Evolutionary conservation across 2,329 filamentous ascomycete genomes (phyloP).

Genomic region (Orbilia quercus): DNA sequence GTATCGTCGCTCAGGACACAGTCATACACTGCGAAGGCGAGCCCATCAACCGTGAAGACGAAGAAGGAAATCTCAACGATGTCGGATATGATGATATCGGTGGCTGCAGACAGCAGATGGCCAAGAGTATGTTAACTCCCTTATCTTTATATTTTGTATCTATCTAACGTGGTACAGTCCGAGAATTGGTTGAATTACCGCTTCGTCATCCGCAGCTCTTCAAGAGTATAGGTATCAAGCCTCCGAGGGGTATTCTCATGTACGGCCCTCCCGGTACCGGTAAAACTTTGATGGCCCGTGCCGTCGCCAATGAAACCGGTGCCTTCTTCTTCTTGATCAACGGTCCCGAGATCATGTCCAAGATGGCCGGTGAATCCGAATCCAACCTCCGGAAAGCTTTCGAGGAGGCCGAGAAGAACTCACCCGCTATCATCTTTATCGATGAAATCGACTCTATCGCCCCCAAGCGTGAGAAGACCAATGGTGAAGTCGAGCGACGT

Average conservation of each 20-base stretch:
- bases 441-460: slow-evolving; percentile 99
- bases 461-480: slow-evolving; percentile 99
- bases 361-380: slow-evolving; percentile 99
- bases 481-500: slow-evolving; percentile 97
- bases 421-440: slow-evolving; percentile 98
- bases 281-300: slow-evolving; percentile 99
- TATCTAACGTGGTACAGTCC: slow-evolving; percentile 65
- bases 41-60: slow-evolving; percentile 95
- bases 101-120: slow-evolving; percentile 99
- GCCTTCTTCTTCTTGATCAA: slow-evolving; percentile 99
- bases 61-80: slow-evolving; percentile 99
- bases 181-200: slow-evolving; percentile 96
- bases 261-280: slow-evolving; percentile 97
- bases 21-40: slow-evolving; percentile 99
- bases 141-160: too few relatives aligned
- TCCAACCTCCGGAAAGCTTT: slow-evolving; percentile 99
- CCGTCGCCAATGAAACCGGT: slow-evolving; percentile 97
- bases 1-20: slow-evolving; percentile 98
- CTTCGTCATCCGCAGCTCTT: slow-evolving; percentile 97
- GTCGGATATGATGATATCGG: slow-evolving; percentile 99
- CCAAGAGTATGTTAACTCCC: slow-evolving; percentile 76
- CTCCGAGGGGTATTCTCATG: slow-evolving; percentile 95
- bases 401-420: slow-evolving; percentile 99
- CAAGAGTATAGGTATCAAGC: slow-evolving; percentile 99
- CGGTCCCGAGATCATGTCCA: slow-evolving; percentile 96